phyloP scores from a whole-genome alignment of 768 basidiomycete species.

The Pluteus cervinus region DNA sequence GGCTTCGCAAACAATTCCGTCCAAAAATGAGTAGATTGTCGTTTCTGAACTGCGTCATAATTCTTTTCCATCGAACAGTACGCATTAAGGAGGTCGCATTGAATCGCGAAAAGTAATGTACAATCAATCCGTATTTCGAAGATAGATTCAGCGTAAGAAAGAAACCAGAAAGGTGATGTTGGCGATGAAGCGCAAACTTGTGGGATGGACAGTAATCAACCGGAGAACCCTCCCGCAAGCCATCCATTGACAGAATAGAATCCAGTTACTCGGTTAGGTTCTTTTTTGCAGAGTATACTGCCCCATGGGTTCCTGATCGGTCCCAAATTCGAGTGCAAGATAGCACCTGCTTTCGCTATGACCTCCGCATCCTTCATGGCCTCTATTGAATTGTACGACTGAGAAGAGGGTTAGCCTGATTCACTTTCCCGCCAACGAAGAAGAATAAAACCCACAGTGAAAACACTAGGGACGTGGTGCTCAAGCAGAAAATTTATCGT shows the following conservation, averaged over 20 bases:
- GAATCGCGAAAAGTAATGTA: too few species aligned
- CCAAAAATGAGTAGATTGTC: too few species aligned
- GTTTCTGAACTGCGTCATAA: too few species aligned
- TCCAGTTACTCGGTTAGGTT: constrained; percentile 24
- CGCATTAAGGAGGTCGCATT: too few species aligned
- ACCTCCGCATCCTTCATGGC: constrained; percentile 21
- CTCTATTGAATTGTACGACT: constrained; percentile 28
- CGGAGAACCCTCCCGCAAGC: constrained; percentile 30
- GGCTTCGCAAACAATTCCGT: too few species aligned
- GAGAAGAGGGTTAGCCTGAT: not conserved
- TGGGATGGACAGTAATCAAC: too few species aligned
- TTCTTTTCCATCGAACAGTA: too few species aligned
- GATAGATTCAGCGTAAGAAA: too few species aligned
- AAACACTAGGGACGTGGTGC: constrained; percentile 22
- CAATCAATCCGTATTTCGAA: too few species aligned
- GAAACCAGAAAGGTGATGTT: too few species aligned
- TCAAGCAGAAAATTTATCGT: constrained; percentile 20
- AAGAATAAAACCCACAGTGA: constrained; percentile 20
- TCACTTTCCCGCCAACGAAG: too few species aligned
- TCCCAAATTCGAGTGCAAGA: constrained; percentile 17
- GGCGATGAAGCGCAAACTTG: too few species aligned
- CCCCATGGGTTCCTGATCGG: constrained; percentile 26
- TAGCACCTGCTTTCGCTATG: constrained; percentile 15
- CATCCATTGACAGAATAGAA: constrained; percentile 30
- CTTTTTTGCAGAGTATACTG: constrained; percentile 19